Evolutionary conservation across 1,284 basidiomycete genomes (phyloP).

Genomic region (Apiotrichum mycotoxinovorans): DNA sequence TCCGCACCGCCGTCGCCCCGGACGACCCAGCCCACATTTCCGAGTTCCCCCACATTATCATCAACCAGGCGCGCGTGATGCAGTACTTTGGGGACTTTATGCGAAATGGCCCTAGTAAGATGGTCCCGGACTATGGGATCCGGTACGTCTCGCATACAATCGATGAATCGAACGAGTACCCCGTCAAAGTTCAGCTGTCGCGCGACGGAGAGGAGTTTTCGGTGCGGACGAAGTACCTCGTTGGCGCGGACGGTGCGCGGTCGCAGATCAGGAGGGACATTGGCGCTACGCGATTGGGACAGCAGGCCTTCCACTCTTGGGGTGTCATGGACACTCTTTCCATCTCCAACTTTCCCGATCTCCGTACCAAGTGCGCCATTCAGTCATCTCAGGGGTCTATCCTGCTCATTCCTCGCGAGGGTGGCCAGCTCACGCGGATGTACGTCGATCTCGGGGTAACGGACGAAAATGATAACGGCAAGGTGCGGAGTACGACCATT

Average conservation of each 20-base stretch:
- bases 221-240: constrained; percentile 25
- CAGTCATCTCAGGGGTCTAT: constrained; percentile 34
- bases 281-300: constrained; percentile 36
- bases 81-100: constrained; percentile 14
- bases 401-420: constrained; percentile 38
- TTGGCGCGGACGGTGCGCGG: constrained; percentile 28
- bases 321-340: constrained; percentile 36
- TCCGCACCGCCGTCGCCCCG: constrained; percentile 6
- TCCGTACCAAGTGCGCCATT: constrained; percentile 35
- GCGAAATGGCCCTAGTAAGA: constrained; percentile 2
- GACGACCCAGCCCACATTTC: constrained; percentile 1
- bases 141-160: constrained; percentile 9
- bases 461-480: constrained; percentile 12
- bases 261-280: constrained; percentile 24
- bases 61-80: constrained; percentile 14
- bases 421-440: constrained; percentile 25
- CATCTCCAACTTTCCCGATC: constrained; percentile 21
- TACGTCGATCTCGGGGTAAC: constrained; percentile 20
- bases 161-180: constrained; percentile 23
- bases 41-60: constrained; percentile 11
- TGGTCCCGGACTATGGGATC: constrained; percentile 13
- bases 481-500: constrained; percentile 46
- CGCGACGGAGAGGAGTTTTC: constrained; percentile 11
- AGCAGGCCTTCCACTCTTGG: constrained; percentile 42
- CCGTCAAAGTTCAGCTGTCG: constrained; percentile 26